Evolutionary conservation across 2,329 filamentous ascomycete genomes (phyloP), one percentile per base, ranked within the genome.

Genomic region (Penicillium concentricum): DNA sequence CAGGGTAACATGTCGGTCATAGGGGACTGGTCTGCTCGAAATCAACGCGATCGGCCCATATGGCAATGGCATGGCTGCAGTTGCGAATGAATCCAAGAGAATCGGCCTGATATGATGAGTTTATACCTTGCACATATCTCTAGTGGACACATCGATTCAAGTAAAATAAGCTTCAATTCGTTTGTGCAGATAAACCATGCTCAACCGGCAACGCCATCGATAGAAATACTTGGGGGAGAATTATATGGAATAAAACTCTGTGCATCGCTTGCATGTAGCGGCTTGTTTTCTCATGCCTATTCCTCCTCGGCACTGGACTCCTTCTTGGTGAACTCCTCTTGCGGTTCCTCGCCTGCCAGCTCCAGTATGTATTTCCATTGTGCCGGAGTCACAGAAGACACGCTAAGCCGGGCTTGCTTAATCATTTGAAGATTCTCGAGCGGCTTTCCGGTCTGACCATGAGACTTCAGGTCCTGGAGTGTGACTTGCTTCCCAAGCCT

Each of bases 381-480:
- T 12, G 70, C 66, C 12, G 74, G 69, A 3, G 72, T 73, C n/a
- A 82, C 79, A 3, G 73, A 68, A 4, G 77, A 79, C 26, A 97
- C 92, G 70, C 92, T 96, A 51, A 97, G 75, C 38, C 93, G 82
- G n/a, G 85, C 83, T 75, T 92, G 86, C 68, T 87, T 93, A 59
- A 97, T 79, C 76, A 94, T 83, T 75, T 96, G 90, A 85, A 97
- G 91, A 48, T 85, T 82, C 67, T 85, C 84, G 39, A 96, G 77
- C 7, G 84, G 79, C 49, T 75, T 73, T 8, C 80, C 82, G 9
- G 83, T 69, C 39, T 80, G 78, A 6, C 84, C 84, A 67, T 88
- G 80, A 35, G 83, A 82, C 52, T 89, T 87, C 43, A 97, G 81
- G 63, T 90, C 86, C 60, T 84, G 83, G 50, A 97, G 81, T 5